Evolutionary conservation across 2,329 filamentous ascomycete genomes (phyloP).

Genomic region (Herpotrichia juniperi): DNA sequence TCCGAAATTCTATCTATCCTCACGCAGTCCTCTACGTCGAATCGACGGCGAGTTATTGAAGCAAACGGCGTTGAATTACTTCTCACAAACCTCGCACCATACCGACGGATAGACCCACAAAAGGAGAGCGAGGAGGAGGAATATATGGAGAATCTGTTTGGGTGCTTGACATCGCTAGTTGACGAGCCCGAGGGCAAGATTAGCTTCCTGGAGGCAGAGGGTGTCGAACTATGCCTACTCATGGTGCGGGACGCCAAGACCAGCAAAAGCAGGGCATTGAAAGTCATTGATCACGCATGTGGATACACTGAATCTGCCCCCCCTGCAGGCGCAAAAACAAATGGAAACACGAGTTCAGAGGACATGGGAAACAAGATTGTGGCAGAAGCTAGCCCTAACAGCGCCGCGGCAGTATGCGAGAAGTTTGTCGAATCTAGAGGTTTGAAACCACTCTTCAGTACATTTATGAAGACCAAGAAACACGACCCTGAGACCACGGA

Average conservation of each 20-base stretch:
- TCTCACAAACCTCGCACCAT: conserved; percentile 82
- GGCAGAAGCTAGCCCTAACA: conserved; percentile 13
- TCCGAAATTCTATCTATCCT: conserved; percentile 92
- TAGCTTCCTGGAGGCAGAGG: conserved; percentile 88
- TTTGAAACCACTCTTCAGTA: conserved; percentile 81
- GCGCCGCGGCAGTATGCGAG: conserved; percentile 70
- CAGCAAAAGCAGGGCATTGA: conserved; percentile 77
- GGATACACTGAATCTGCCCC: conserved; percentile 54
- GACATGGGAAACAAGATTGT: conserved; percentile 13
- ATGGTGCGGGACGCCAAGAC: conserved; percentile 90
- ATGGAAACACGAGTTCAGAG: conserved; percentile 22
- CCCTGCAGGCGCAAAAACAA: conserved; percentile 16
- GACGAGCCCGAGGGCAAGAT: conserved; percentile 77
- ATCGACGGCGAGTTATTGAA: conserved; percentile 66
- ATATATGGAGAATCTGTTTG: conserved; percentile 93
- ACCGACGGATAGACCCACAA: conserved; percentile 83
- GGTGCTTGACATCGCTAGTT: conserved; percentile 79
- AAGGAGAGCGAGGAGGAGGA: conserved; percentile 91
- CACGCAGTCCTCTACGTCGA: conserved; percentile 73
- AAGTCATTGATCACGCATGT: conserved; percentile 83
- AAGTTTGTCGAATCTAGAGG: conserved; percentile 82
- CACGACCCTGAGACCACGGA: conserved; percentile 71
- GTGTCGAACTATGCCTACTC: conserved; percentile 87
- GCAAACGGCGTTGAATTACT: conserved; percentile 78
- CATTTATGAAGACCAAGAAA: conserved; percentile 88